A percentile compares a stretch with the other conserved stretches of the same genome.
Evolutionary conservation across 2,329 filamentous ascomycete genomes (phyloP).

Genomic region (Drechmeria coniospora): DNA sequence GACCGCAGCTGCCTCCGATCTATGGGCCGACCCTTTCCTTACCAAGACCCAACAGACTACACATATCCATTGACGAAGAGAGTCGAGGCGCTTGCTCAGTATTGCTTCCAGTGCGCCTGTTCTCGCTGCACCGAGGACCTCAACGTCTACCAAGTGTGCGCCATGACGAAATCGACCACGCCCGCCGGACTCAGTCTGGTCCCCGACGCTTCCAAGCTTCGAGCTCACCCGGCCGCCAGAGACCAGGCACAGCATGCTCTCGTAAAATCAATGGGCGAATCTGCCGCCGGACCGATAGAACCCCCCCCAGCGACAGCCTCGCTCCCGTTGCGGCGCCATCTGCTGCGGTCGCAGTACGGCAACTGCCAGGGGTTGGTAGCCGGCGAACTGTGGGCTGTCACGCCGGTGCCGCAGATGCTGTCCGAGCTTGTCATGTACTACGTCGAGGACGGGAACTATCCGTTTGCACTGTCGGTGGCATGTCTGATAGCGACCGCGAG

Average conservation of each 20-base stretch:
- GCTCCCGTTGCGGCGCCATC: constrained; percentile 11
- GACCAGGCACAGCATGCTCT: constrained; percentile 6
- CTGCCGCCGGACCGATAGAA: constrained; percentile 14
- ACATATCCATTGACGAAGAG: constrained; percentile 28
- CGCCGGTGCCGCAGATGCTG: constrained; percentile 31
- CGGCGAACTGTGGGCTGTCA: constrained; percentile 28
- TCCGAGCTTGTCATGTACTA: constrained; percentile 30
- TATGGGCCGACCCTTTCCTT: constrained; percentile 1
- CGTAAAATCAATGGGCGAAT: constrained; percentile 8
- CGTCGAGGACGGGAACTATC: constrained; percentile 23
- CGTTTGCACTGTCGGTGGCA: constrained; percentile 27
- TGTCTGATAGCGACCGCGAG: constrained; percentile 31
- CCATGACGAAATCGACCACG: constrained; percentile 21
- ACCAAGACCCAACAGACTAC: constrained; percentile 22
- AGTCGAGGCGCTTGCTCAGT: constrained; percentile 26
- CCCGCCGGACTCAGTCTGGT: constrained; percentile 31
- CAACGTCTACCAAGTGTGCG: constrained; percentile 37
- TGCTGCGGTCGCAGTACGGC: constrained; percentile 10
- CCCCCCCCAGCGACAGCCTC: constrained; percentile 9
- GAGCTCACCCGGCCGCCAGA: constrained; percentile 12
- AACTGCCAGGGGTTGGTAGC: constrained; percentile 10
- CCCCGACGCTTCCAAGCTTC: constrained; percentile 19
- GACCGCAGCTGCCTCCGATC: background rate
- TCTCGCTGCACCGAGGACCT: constrained; percentile 33
- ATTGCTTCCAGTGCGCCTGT: constrained; percentile 38